A percentile compares a stretch with the other conserved stretches of the same genome.
These are phyloP conservation scores for Aspergillus alliaceus DNA, from an alignment of 2,329 filamentous ascomycete genomes.

Conservation along the genomic window DNA sequence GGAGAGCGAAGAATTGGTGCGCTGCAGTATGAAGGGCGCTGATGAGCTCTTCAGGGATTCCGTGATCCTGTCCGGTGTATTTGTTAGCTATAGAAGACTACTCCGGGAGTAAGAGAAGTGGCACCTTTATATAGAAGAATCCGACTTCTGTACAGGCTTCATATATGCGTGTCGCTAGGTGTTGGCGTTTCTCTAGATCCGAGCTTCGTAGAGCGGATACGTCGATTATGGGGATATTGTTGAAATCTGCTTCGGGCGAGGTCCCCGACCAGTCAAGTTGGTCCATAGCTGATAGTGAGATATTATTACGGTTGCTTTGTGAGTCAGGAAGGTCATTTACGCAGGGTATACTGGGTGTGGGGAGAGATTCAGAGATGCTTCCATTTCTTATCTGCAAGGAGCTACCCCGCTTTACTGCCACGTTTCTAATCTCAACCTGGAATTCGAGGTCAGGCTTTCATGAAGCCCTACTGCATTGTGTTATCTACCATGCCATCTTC, in stretches of 20 bases:
- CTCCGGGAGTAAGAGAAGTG: neutral
- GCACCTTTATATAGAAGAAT: slow-evolving; percentile 46
- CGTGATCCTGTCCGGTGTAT: slow-evolving; percentile 21
- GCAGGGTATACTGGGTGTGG: too few relatives aligned
- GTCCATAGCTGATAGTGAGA: neutral
- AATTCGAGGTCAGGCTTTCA: too few relatives aligned
- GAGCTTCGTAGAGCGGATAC: slow-evolving; percentile 42
- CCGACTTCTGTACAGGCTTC: slow-evolving; percentile 41
- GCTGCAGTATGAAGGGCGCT: slow-evolving; percentile 22
- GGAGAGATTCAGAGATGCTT: too few relatives aligned
- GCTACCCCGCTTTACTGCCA: too few relatives aligned
- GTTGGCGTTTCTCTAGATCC: slow-evolving; percentile 34
- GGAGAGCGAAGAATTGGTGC: slow-evolving; percentile 42
- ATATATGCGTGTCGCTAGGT: slow-evolving; percentile 42
- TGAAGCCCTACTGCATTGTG: too few relatives aligned
- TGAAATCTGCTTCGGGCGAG: slow-evolving; percentile 3
- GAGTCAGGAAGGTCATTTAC: too few relatives aligned
- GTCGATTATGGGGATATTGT: slow-evolving; percentile 47
- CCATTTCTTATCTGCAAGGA: too few relatives aligned
- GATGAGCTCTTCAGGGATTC: slow-evolving; percentile 18
- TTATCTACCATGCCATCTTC: too few relatives aligned
- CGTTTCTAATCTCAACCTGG: too few relatives aligned
- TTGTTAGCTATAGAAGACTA: too few relatives aligned
- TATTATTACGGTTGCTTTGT: neutral
- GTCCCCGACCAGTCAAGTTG: accelerated